Conservation (phyloP, 2,329 filamentous ascomycete species). For the Curvularia spicifera region DNA sequence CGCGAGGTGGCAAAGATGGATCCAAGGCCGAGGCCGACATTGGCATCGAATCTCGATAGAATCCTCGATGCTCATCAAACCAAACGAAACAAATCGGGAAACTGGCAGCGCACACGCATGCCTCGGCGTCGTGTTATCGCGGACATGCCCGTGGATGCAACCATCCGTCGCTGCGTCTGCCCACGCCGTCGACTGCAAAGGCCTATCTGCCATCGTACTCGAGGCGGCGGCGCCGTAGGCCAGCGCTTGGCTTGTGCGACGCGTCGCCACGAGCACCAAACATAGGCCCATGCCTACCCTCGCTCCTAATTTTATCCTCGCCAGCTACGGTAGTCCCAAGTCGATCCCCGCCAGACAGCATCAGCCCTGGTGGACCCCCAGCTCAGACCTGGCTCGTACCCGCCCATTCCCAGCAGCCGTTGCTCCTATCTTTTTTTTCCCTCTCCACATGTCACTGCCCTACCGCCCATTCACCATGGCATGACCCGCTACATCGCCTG, state of each 20-base stretch:
- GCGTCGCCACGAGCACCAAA: constrained; percentile 4
- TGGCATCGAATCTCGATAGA: background rate
- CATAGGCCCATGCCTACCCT: constrained; percentile 7
- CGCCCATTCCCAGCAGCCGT: constrained; percentile 6
- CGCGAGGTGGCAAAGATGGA: background rate
- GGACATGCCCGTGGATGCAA: no score
- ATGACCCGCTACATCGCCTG: constrained; percentile 9
- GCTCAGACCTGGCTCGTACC: constrained; percentile 12
- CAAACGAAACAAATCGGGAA: background rate
- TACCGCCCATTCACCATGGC: constrained; percentile 13
- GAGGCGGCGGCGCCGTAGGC: background rate
- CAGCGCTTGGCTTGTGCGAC: constrained; percentile 3
- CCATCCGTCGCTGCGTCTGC: no score
- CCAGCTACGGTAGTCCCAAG: constrained; percentile 5
- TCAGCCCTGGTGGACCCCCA: constrained; percentile 16
- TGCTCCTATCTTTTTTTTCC: constrained; percentile 20
- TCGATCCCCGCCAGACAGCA: constrained; percentile 12
- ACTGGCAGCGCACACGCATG: background rate
- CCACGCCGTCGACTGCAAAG: no score
- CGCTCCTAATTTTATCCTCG: constrained; percentile 20
- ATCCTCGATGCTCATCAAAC: background rate
- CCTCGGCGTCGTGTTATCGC: no score
- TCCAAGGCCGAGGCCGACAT: background rate
- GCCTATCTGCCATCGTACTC: background rate
- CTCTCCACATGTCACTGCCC: background rate